Percentiles rank a stretch among this genome's conserved stretches.
Conservation (phyloP, 2,329 filamentous ascomycete genomes). For the Aquanectria penicillioides region DNA sequence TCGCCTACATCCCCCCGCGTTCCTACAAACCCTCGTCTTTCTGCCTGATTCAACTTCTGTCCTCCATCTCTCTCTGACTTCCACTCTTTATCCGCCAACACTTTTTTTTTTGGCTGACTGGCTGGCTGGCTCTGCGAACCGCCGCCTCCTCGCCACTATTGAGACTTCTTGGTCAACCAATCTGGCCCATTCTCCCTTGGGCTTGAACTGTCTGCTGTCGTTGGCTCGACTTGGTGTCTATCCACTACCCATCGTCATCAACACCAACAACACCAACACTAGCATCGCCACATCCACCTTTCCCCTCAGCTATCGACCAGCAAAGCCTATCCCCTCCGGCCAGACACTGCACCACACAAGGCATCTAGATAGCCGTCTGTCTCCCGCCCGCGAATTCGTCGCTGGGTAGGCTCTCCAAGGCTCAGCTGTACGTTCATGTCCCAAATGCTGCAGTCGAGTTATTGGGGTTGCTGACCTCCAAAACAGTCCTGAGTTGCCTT, state of each 20-base stretch:
- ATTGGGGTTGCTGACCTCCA: constrained; percentile 6
- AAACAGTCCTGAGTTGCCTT: background rate
- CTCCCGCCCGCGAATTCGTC: background rate
- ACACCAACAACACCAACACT: background rate
- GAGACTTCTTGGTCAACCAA: background rate
- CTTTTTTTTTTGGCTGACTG: too few relatives aligned
- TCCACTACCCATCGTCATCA: background rate
- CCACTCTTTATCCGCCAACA: background rate
- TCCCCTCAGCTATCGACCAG: background rate
- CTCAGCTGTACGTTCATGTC: background rate
- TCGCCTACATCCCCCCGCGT: constrained; percentile 13
- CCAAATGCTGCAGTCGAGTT: background rate
- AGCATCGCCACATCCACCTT: background rate
- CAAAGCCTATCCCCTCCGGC: background rate
- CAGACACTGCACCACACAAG: background rate
- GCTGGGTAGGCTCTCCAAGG: background rate
- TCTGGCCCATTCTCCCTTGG: background rate
- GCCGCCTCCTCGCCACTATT: constrained; percentile 1
- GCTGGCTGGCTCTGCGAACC: background rate
- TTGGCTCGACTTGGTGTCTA: too few relatives aligned
- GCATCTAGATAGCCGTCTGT: background rate
- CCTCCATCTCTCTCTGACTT: background rate
- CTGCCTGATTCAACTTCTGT: constrained; percentile 6
- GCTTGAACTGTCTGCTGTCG: background rate
- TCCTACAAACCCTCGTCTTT: background rate